Evolutionary conservation across 805 yeast species (phyloP), one percentile per base, ranked within the genome.

Genomic region (Saccharomycopsis sp.): DNA sequence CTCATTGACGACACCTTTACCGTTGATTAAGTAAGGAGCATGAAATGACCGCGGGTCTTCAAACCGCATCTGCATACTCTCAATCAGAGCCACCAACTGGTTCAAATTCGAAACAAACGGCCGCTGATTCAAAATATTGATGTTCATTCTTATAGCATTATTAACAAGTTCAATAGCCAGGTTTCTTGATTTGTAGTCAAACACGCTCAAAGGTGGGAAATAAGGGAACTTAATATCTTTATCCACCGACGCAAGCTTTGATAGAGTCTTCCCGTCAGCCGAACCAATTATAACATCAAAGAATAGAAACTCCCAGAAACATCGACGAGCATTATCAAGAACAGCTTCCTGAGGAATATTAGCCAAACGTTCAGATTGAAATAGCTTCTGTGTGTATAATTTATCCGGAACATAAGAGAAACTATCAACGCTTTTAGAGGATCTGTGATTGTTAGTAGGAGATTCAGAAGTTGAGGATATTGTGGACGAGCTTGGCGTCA

Each of bases 221-320:
- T 65, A 61, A 2, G 84, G 84, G 63, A 69, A 79, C n/a, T 70
- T 65, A 42, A 75, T 68, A 34, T 51, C 20, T 22, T 19, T 15
- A 3, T 70, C 68, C 1, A 70, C 56, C 2, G 71, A 65, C 1
- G 79, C 74, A 15, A 80, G 61, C 9, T 67, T 64, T 1, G 82
- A 77, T 14, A 72, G 65, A 1, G 80, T 68, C 54, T 69, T 71
- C 9, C 83, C 84, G 54, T 80, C 81, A 0, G 84, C 81, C 3
- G 82, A 79, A 1, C 83, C 84, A 60, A 78, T 77, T 42, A 79
- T 69, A 8, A 80, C 77, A 65, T 80, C 84, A 55, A 80, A 71
- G 64, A 78, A 80, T 63, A 77, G 76, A 3, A 78, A 64, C 58
- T 80, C 84, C 84, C 84, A 80, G 60, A 78, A 74, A 9, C 78